Evolutionary conservation across 306 rosid species (phyloP).

Genomic region (Cajanus cajan): DNA sequence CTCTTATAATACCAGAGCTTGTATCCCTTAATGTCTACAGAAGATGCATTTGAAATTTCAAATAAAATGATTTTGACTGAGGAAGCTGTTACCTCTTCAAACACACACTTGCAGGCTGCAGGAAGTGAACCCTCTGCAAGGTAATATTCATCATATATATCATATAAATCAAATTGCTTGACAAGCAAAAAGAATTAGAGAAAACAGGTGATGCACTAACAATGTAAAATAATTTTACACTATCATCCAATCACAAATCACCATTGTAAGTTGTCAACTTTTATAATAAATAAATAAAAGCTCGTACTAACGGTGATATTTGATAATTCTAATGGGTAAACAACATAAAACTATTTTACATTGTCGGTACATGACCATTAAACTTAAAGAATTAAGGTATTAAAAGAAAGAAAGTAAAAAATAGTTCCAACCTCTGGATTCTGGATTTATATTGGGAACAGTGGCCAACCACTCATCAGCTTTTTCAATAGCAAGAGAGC

Average conservation of each 20-base stretch:
- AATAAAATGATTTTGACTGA: constrained; percentile 81
- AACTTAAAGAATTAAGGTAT: background rate
- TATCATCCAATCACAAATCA: no score
- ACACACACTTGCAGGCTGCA: constrained; percentile 97
- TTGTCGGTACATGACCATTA: no score
- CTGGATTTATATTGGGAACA: constrained; percentile 53
- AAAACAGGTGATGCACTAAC: no score
- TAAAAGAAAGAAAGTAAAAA: background rate
- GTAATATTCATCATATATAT: constrained; percentile 26
- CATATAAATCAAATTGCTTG: constrained; percentile 17
- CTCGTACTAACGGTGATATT: no score
- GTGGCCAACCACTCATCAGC: constrained; percentile 82
- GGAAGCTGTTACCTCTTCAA: constrained; percentile 79
- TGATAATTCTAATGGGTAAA: no score
- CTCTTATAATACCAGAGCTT: constrained; percentile 94
- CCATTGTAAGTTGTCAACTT: no score
- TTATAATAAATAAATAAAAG: no score
- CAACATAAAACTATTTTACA: no score
- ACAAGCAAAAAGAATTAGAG: constrained; percentile 30
- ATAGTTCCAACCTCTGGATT: constrained; percentile 65
- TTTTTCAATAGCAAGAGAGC: constrained; percentile 84
- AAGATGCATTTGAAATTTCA: constrained; percentile 61
- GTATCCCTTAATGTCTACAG: constrained; percentile 71
- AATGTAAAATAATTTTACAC: no score
- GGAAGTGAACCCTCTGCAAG: constrained; percentile 94